Evolutionary conservation across 768 basidiomycete species (phyloP), one percentile per base, ranked within the genome.

Genomic region (Pleurotus eryngii): DNA sequence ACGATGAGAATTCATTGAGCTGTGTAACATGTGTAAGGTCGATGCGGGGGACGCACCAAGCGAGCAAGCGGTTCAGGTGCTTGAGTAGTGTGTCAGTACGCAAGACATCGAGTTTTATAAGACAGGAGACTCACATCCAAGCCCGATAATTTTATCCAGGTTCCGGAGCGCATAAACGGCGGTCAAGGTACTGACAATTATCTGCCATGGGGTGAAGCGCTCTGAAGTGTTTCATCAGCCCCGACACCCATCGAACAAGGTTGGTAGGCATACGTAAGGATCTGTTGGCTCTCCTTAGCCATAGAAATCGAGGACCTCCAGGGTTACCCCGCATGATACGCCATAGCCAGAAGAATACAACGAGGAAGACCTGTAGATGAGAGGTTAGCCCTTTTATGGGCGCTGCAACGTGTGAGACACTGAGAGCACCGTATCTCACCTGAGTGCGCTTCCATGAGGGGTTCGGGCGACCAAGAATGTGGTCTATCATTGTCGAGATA

Each of bases 181-280:
- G 1, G 95, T 97, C 57, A 97, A 73, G 0, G 94, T 92, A 63
- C 84, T 89, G 56, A 93, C 80, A 49, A 98, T 82, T 64, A 98
- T 80, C 67, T 99, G 95, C 89, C 94, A 99, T n/a, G 97, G 97
- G 0, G 95, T 89, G 75, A 93, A 96, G 18, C 85, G 84, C 66
- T 80, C 87, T 93, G 67, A 43, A 59, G 62, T 38, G 18, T 49
- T 38, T 38, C 39, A 47, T 40, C 39, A 56, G 49, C 27, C 12
- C 11, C 24, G n/a, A n/a, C 22, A 46, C 35, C 18, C 50, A 15
- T 15, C 12, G 17, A 46, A 22, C 58, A 57, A 54, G 48, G 22
- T 49, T 9, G 46, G 18, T 8, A 27, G 17, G 70, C 86, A 57
- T 67, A 92, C 89, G 74, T 9, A 92, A 74, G 8, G 67, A 65